Evolutionary conservation across 148 eudicot species (phyloP).

Genomic region (Arbutus unedo): DNA sequence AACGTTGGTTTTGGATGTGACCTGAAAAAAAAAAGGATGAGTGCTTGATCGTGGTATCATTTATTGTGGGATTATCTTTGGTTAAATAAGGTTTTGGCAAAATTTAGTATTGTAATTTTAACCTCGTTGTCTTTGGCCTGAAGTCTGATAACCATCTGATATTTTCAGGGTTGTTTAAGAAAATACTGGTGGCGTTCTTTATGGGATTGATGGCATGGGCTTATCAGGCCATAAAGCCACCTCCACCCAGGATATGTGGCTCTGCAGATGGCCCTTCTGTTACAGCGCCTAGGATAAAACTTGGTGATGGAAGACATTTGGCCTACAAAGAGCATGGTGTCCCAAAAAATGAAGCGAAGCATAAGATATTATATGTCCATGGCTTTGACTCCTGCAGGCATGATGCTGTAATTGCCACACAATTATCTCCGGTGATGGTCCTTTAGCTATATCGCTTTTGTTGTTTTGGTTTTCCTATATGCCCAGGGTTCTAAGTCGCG

Average conservation of each 20-base stretch:
- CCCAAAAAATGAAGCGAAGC: slow-evolving; percentile 55
- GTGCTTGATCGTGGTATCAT: background rate
- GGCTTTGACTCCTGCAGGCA: slow-evolving; percentile 62
- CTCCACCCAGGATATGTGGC: slow-evolving; percentile 69
- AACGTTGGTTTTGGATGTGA: background rate
- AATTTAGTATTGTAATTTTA: background rate
- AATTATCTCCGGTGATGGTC: slow-evolving; percentile 50
- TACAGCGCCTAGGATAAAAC: slow-evolving; percentile 68
- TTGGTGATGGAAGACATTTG: slow-evolving; percentile 79
- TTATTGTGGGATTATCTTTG: background rate
- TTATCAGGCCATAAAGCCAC: slow-evolving; percentile 57
- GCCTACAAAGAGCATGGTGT: slow-evolving; percentile 79
- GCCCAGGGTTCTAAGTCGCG: background rate
- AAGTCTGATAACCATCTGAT: slow-evolving; percentile 1
- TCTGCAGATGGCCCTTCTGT: slow-evolving; percentile 70
- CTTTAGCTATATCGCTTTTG: background rate
- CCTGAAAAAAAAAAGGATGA: background rate
- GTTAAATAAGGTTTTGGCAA: background rate
- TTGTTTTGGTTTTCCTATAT: background rate
- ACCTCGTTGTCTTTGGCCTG: background rate
- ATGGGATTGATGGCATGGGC: slow-evolving; percentile 68
- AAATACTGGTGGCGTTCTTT: slow-evolving; percentile 42
- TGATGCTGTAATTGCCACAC: slow-evolving; percentile 50
- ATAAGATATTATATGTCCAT: slow-evolving; percentile 65
- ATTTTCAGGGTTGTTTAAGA: slow-evolving; percentile 61